Base-by-base conservation (phyloP, 352 stramenopile genomes). In the Phytophthora ramorum region DNA sequence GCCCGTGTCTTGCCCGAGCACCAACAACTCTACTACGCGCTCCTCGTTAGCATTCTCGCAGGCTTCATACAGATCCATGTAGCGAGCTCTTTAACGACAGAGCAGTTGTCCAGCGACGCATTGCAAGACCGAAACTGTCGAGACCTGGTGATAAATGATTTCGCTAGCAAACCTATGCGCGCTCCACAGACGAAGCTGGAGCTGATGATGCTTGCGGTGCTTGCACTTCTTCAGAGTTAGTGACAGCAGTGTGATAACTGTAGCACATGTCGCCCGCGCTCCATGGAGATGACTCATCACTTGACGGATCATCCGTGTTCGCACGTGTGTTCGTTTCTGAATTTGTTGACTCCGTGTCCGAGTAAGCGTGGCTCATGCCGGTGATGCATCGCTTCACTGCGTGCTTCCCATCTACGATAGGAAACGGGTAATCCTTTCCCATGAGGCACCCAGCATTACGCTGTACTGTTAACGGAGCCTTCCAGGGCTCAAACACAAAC, bases 401-500 rank as follows among this genome's bases (percentile, higher is more conserved):
- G 1, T 76, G 75, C 40, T 91, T 87, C 64, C 96, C 88, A 61
- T 99, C 97, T 14, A 99, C 92, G 43, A 99, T 98, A 13, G 93
- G 96, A 58, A 95, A 89, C 1, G 97, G 97, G 62, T 99, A 99
- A 72, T 98, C 83, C 54, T 92, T 91, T 10, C 97, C 97, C 14
- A 98, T 89, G 26, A 97, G 78, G 65, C 92, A 98, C 3, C 80
- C 87, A 19, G 80, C 83, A 7, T 85, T 75, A 50, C 92, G 79
- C 64, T 98, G 95, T 13, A 98, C 83, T 57, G 72, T 82, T 8
- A 91, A 26, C 2, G 96, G 92, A 10, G 97, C 96, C 41, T 96
- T 98, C 97, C 97, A 99, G 2, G 97, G 97, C 73, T 99, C 96
- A 63, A 98, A 98, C 44, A 99, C 98, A 74, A 98, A 99, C 64